phyloP scores from a whole-genome alignment of 257 asterid species.

The Prunella vulgaris region DNA sequence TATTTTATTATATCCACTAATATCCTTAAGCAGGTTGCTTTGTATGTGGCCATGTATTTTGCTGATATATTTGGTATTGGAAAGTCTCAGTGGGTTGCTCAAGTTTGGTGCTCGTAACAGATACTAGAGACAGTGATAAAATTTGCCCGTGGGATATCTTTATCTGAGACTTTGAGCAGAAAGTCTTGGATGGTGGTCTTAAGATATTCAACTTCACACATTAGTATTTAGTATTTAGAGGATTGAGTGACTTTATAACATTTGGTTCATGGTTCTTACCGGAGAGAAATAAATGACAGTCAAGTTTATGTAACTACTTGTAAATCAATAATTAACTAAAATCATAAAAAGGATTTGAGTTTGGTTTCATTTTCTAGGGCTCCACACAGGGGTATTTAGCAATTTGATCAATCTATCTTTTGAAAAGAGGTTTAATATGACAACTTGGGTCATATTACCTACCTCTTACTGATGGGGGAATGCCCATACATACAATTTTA shows the following conservation, averaged over 20 bases:
- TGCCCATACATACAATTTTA: slow-evolving; percentile 8
- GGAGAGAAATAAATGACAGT: background rate
- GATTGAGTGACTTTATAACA: background rate
- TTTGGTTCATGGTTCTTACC: background rate
- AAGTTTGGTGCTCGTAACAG: background rate
- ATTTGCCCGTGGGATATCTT: background rate
- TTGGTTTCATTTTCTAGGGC: background rate
- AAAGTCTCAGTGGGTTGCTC: background rate
- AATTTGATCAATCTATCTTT: background rate
- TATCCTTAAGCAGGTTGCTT: background rate
- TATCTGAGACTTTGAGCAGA: background rate
- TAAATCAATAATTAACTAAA: background rate
- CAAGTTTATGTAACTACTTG: background rate
- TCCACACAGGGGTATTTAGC: background rate
- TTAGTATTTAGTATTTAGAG: background rate
- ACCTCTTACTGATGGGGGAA: background rate
- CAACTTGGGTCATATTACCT: background rate
- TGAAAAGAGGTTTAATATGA: background rate
- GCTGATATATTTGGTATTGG: background rate
- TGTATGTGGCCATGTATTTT: background rate
- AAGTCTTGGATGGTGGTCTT: slow-evolving; percentile 9
- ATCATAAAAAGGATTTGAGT: background rate
- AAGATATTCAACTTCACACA: background rate
- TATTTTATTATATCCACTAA: background rate
- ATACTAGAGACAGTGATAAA: background rate